Base-by-base conservation (phyloP, 2,329 filamentous ascomycete genomes). In the Aureobasidium sp. region DNA sequence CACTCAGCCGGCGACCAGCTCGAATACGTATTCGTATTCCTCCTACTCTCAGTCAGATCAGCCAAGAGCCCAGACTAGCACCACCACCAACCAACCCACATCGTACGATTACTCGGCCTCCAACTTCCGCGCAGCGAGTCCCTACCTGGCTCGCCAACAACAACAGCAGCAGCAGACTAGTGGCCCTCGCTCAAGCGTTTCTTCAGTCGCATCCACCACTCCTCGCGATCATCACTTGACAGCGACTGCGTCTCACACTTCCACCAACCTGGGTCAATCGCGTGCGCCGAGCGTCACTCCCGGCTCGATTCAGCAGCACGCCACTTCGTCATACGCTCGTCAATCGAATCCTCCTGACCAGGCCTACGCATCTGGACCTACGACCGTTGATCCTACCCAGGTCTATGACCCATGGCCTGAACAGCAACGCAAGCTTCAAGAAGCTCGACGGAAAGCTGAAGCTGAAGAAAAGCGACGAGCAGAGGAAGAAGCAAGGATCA, bases 341-440 rank as follows among this genome's bases (percentile, higher is more conserved):
- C 58, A 60, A 53, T 27, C 58, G 57, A 25, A 22, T 10, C 16
- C 35, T 24, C 37, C 25, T 1, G 48, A 51, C 41, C 63, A 63
- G 42, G 48, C 58, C 25, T 63, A 60, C 53, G 58, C 56, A 11
- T 63, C 65, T 14, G 56, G 57, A 39, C 68, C 71, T 4, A 69
- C 63, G 3, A 79, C 76, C 1, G 74, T 79, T 17, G 74, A 79
- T 61, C 77, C 77, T 2, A 75, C 68, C 40, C 73, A 75, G 41
- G 74, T 79, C 2, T 79, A 79, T 56, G 75, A 79, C 55, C 74
- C 75, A 2, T 77, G 73, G 64, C 72, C 72, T 3, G 72, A 75
- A 55, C 70, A 74, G 45, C 70, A 75, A 56, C 66, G 74, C 32
- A 70, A 72, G 59, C 61, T 62, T 2, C 65, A 66, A 32, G 60